These are phyloP conservation scores for Globisporangium recalcitrans DNA, from an alignment of 352 stramenopile genomes.

Conservation along the genomic window DNA sequence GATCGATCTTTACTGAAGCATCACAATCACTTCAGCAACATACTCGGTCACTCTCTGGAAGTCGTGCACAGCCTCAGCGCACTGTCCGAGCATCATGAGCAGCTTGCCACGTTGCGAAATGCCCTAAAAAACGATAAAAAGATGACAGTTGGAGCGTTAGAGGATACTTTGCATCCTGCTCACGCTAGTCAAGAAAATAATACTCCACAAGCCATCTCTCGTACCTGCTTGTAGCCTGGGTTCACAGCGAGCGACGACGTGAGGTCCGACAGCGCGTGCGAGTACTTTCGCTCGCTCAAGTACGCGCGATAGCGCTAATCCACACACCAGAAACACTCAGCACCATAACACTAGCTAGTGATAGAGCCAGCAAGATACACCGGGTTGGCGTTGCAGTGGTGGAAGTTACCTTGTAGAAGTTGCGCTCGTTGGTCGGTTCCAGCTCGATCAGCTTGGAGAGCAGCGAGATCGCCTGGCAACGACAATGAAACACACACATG, in stretches of 20 bases:
- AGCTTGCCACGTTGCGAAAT: constrained; percentile 71
- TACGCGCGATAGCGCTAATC: constrained; percentile 63
- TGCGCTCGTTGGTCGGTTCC: constrained; percentile 71
- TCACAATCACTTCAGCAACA: not conserved
- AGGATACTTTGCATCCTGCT: too few relatives aligned
- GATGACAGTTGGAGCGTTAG: too few relatives aligned
- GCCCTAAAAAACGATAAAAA: constrained; percentile 19
- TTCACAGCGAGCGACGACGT: constrained; percentile 69
- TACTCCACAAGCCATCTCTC: too few relatives aligned
- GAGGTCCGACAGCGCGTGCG: constrained; percentile 60
- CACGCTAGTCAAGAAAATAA: too few relatives aligned
- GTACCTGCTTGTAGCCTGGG: constrained; percentile 67
- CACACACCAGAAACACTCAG: not conserved
- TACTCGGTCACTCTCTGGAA: constrained; percentile 55
- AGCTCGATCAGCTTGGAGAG: constrained; percentile 78
- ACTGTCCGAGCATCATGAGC: constrained; percentile 76
- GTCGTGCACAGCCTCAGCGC: constrained; percentile 46
- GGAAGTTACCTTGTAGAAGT: constrained; percentile 85
- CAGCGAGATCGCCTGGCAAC: constrained; percentile 55
- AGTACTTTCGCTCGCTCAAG: constrained; percentile 78
- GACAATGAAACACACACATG: not conserved
- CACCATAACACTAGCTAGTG: not conserved
- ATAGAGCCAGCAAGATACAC: too few relatives aligned
- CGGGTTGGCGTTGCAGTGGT: too few relatives aligned
- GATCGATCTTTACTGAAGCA: too few relatives aligned